phyloP scores from a whole-genome alignment of 345 rosid genomes.

The Lagerstroemia speciosa region DNA sequence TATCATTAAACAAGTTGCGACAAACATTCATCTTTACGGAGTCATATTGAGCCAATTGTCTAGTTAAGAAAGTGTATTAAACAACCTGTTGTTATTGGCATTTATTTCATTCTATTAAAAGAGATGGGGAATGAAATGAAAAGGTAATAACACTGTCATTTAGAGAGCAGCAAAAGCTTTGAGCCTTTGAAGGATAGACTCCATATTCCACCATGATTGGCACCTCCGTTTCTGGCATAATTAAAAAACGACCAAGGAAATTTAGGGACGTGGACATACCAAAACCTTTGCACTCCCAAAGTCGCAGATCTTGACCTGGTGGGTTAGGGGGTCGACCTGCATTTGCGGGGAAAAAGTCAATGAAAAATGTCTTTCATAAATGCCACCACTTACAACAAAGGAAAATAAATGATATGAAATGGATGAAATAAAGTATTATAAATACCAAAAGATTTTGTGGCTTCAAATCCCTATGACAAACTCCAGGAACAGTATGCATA shows the following conservation, averaged over 20 bases:
- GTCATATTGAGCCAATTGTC: not conserved
- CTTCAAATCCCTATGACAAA: conserved; percentile 37
- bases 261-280: conserved; percentile 22
- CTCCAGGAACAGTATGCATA: conserved; percentile 28
- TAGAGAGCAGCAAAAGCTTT: not conserved
- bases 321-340: conserved; percentile 46
- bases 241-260: not conserved
- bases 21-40: not conserved
- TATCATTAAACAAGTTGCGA: not conserved
- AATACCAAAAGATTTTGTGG: conserved; percentile 34
- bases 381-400: not conserved
- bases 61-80: too few relatives aligned
- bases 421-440: not conserved
- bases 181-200: not conserved
- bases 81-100: not conserved
- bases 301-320: conserved; percentile 51
- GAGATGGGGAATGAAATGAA: not conserved
- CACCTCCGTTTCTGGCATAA: not conserved
- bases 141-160: not conserved
- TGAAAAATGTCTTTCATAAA: not conserved
- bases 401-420: not conserved
- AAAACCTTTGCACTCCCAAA: conserved; percentile 53
- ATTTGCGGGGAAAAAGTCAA: not conserved
- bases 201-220: not conserved
- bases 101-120: too few relatives aligned